Percentiles rank a stretch among this genome's conserved stretches.
Conservation (phyloP, 2,329 filamentous ascomycete species). For the Scedosporium dehoogii region DNA sequence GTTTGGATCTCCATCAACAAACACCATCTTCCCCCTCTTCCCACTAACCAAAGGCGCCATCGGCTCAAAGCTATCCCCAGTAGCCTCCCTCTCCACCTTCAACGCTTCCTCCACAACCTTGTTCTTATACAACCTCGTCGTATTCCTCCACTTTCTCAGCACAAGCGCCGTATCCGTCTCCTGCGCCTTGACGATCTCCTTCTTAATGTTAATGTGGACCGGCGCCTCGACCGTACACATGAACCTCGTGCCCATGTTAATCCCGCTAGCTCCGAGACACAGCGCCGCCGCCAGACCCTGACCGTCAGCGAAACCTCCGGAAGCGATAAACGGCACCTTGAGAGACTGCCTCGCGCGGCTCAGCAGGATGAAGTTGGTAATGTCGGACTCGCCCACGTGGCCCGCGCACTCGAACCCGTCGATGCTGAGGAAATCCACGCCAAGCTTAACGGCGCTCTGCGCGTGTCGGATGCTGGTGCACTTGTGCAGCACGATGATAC, state of each 20-base stretch:
- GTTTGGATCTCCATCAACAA: constrained; percentile 82
- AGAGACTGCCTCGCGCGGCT: constrained; percentile 76
- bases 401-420: constrained; percentile 96
- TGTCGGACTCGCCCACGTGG: constrained; percentile 78
- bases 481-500: constrained; percentile 81
- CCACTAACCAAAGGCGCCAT: constrained; percentile 82
- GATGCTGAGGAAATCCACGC: constrained; percentile 93
- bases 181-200: constrained; percentile 76
- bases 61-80: constrained; percentile 79
- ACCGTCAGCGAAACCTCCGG: constrained; percentile 90
- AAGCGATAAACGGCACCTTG: constrained; percentile 85
- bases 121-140: constrained; percentile 78
- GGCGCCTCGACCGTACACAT: constrained; percentile 94
- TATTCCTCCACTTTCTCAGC: constrained; percentile 87
- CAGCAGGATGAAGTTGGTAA: constrained; percentile 84
- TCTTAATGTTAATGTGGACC: constrained; percentile 88
- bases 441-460: constrained; percentile 81
- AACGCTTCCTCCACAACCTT: constrained; percentile 74
- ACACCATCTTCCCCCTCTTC: constrained; percentile 83
- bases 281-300: constrained; percentile 86
- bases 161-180: constrained; percentile 90
- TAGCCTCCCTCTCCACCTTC: constrained; percentile 74
- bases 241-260: constrained; percentile 98
- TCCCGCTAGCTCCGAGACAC: constrained; percentile 78
- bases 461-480: constrained; percentile 95